A percentile compares a stretch with the other conserved stretches of the same genome.
phyloP scores from a whole-genome alignment of 805 yeast species.

The Candida ovalis region DNA sequence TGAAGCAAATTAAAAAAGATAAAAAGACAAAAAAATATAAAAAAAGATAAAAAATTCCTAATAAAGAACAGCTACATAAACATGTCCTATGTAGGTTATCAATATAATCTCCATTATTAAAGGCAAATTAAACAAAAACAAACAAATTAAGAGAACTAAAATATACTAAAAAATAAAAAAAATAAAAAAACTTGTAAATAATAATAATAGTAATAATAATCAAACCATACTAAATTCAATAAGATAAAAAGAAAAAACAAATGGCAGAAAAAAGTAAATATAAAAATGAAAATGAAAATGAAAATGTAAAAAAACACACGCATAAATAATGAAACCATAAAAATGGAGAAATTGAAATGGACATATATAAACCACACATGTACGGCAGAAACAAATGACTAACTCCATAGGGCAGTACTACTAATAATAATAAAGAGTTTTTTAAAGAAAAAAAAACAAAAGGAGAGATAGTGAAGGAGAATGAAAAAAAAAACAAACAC shows the following conservation, averaged over 20 bases:
- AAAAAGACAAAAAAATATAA: no score
- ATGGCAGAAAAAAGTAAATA: neutral
- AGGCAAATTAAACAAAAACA: neutral
- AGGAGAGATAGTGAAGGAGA: slow-evolving; percentile 1
- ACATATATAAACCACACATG: neutral
- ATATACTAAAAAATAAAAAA: neutral
- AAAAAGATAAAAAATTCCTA: no score
- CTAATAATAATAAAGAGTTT: neutral
- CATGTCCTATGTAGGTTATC: no score
- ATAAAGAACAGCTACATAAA: no score
- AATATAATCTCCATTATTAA: no score
- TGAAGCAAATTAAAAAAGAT: no score
- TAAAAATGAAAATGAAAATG: neutral
- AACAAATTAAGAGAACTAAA: neutral
- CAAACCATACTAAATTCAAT: neutral
- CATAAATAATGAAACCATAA: neutral
- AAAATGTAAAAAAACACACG: no score
- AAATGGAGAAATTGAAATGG: neutral
- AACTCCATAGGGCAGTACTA: neutral
- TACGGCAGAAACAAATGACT: neutral
- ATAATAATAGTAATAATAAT: neutral
- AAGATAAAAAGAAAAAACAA: neutral
- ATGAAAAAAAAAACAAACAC: neutral
- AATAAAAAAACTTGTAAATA: neutral
- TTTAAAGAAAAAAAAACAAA: neutral